A percentile compares a stretch with the other conserved stretches of the same genome.
Evolutionary conservation across 2,329 filamentous ascomycete species (phyloP).

Genomic region (Scorias spongiosa): DNA sequence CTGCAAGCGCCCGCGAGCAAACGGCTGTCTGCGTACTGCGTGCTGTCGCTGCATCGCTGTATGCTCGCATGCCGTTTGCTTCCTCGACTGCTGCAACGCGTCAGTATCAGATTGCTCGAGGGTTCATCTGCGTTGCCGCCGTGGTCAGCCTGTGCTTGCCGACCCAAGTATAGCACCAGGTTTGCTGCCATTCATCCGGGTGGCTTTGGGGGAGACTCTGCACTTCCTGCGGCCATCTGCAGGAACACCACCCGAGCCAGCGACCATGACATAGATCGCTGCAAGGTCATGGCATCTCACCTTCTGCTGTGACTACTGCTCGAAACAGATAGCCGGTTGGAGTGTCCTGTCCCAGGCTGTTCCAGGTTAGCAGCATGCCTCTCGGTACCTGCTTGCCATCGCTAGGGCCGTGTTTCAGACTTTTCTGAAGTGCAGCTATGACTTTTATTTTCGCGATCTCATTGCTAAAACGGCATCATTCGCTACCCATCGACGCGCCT

Average conservation of each 20-base stretch:
- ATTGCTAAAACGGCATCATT: neutral
- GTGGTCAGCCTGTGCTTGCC: neutral
- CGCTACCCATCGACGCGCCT: conserved; percentile 6
- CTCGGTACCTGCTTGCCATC: neutral
- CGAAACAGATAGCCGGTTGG: too few species aligned
- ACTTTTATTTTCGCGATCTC: neutral
- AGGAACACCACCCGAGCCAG: conserved; percentile 4
- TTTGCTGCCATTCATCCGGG: neutral
- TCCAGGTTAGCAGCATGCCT: neutral
- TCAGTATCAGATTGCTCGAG: neutral
- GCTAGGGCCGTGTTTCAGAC: neutral
- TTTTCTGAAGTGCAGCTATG: neutral
- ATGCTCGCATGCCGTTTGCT: too few species aligned
- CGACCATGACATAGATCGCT: neutral
- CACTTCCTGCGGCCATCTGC: neutral
- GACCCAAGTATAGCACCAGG: neutral
- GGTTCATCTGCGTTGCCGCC: neutral
- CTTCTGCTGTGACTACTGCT: neutral
- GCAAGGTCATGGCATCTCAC: neutral
- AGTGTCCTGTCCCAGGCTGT: neutral
- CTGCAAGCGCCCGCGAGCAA: too few species aligned
- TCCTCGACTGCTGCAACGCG: neutral
- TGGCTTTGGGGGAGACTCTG: neutral
- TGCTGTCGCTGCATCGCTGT: too few species aligned
- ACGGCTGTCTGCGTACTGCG: too few species aligned